Evolutionary conservation across 148 eudicot genomes (phyloP), one percentile per base, ranked within the genome.

Genomic region (Rhododendron griersonianum): DNA sequence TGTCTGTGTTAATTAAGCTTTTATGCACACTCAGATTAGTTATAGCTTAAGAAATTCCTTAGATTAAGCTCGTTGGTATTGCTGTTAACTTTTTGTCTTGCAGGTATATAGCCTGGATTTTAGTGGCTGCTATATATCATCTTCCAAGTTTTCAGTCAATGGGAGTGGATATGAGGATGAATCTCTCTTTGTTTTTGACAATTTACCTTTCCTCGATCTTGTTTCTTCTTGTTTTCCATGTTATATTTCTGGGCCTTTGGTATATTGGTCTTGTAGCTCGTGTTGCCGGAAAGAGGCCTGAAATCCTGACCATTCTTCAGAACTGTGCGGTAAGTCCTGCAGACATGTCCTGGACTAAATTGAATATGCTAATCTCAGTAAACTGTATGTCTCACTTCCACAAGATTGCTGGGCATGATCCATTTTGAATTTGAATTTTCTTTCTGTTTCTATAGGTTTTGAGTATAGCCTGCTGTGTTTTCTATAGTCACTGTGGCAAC

Each of bases 111-210:
- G 95, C 87, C 90, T 98, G 99, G 99, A 94, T 98, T 91, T 93
- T 91, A 86, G 89, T 98, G 86, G 99, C 99, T 82, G 94, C 99
- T 74, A 87, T 95, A 48, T 98, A 98, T 91, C 99, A 98, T 90
- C 96, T 98, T 82, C 99, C 99, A 48, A 98, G 98, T 92, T 95
- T 98, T 90, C 95, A 91, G 84, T 98, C 99, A 47, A 95, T 98
- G 99, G 99, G 99, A 86, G 96, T 98, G 85, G 99, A 98, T 91
- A 86, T 98, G 91, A 95, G 96, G 92, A 98, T 98, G 99, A 98
- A 94, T 87, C 96, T 98, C 6, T 98, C 99, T 73, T 90, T 98
- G 90, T 98, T 98, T 86, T 91, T 98, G 89, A 91, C 99, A 86
- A 94, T 98, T 55, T 98, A 86, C 80, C 81, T 95, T 79, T 93